Evolutionary conservation across 2,329 filamentous ascomycete genomes (phyloP).

Genomic region (Phoma herbarum): DNA sequence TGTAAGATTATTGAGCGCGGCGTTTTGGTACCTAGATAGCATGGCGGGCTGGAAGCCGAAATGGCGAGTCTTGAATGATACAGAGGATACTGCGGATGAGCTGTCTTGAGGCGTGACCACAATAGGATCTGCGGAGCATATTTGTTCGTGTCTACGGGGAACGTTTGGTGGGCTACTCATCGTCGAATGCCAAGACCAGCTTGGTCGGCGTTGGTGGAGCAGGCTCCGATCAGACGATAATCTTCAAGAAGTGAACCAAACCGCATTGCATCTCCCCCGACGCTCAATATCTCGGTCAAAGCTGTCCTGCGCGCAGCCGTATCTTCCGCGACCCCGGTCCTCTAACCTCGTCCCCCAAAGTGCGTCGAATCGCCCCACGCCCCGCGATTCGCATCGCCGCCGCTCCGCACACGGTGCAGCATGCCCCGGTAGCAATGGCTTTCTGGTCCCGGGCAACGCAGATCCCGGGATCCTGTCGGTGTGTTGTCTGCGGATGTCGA

Average conservation of each 20-base stretch:
- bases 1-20: constrained; percentile 33
- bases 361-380: constrained; percentile 28
- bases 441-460: constrained; percentile 73
- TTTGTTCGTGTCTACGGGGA: too few species aligned
- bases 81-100: background rate
- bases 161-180: too few species aligned
- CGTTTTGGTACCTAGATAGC: constrained; percentile 25
- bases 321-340: background rate
- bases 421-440: constrained; percentile 62
- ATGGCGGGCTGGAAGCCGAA: background rate
- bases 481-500: constrained; percentile 67
- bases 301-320: background rate
- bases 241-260: background rate
- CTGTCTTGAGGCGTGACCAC: too few species aligned
- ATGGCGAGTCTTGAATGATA: background rate
- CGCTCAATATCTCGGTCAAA: background rate
- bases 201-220: constrained; percentile 10
- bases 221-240: constrained; percentile 20
- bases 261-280: background rate
- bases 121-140: too few species aligned
- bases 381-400: constrained; percentile 30
- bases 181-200: constrained; percentile 10
- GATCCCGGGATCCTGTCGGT: constrained; percentile 69
- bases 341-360: constrained; percentile 11
- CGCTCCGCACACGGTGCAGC: constrained; percentile 32